Base-by-base conservation (phyloP, 2,329 filamentous ascomycete genomes). In the Calcarisporium arbuscula region DNA sequence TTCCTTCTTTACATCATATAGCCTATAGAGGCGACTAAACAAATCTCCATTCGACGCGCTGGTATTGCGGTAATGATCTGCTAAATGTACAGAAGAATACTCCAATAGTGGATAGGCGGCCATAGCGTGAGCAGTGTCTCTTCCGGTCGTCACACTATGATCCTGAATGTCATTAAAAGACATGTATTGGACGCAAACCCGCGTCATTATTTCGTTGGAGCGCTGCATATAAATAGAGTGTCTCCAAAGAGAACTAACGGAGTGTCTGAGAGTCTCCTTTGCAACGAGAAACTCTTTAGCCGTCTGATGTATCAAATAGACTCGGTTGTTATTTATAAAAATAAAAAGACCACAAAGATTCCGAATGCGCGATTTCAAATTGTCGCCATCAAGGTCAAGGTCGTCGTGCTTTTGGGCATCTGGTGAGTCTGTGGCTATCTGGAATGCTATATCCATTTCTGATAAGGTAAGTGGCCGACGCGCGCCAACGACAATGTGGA, bases 401-500 rank as follows among this genome's bases (percentile, higher is more conserved):
- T 25, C 22, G 3, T 25, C 22, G 4, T 25, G 22, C 14, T 9
- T 14, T 14, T 25, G 10, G 14, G 22, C 22, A 14, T 25, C 22
- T 25, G 22, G n/a, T 25, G 22, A 25, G 10, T 9, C 14, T 25
- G 22, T 25, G 10, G 22, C 22, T 14, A 25, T 10, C 22, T 25
- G 10, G 10, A 25, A 25, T 10, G 22, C 22, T 14, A 25, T 14
- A 25, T 25, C 28, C 34, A 40, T 38, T 25, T 43, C 41, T n/a
- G 4, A 4, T 3, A 43, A 19, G 5, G 25, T 41, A 1, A 43
- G 41, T 7, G 38, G 41, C 18, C 38, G 31, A n/a, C 21, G 28
- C 23, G 41, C 41, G 10, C 35, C 38, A n/a, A 41, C 32, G n/a
- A 43, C 23, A n/a, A 43, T 40, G 7, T 40, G 32, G 12, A 43